These are phyloP conservation scores for Russula dissimulans DNA, from an alignment of 768 basidiomycete species.

Conservation along the genomic window DNA sequence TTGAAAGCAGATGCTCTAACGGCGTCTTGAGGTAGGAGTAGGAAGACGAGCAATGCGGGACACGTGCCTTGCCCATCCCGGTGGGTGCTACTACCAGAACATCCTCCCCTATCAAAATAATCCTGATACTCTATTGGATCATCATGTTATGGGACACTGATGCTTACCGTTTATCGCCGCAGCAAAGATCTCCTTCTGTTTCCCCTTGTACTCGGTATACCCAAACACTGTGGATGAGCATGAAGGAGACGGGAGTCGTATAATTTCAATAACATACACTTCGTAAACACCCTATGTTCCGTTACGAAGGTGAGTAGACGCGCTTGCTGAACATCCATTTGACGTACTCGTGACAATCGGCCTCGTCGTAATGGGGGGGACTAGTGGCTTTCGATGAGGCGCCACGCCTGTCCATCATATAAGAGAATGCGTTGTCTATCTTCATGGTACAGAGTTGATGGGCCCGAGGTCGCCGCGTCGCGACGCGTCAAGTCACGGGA, in stretches of 20 bases:
- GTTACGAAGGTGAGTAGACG: not conserved
- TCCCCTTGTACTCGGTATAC: slow-evolving; percentile 59
- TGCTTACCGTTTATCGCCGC: slow-evolving; percentile 53
- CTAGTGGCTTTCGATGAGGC: not conserved
- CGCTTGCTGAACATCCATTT: not conserved
- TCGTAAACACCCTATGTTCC: slow-evolving; percentile 7
- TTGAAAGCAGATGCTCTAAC: slow-evolving; percentile 77
- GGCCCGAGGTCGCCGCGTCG: not conserved
- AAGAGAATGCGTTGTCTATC: slow-evolving; percentile 6
- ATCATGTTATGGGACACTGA: not conserved
- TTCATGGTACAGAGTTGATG: not conserved
- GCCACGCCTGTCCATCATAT: not conserved
- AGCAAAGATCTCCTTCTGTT: slow-evolving; percentile 67
- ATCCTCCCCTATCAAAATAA: slow-evolving; percentile 43
- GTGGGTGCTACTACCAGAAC: slow-evolving; percentile 79
- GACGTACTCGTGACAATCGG: slow-evolving; percentile 9
- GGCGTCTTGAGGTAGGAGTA: not conserved
- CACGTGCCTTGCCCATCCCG: slow-evolving; percentile 75
- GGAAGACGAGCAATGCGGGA: not conserved
- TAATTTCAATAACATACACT: not conserved
- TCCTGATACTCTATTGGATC: not conserved
- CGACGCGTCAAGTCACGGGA: slow-evolving; percentile 7
- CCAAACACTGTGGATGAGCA: slow-evolving; percentile 50
- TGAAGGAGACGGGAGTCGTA: not conserved
- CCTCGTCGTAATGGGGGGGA: not conserved